Conservation (phyloP, 2,329 filamentous ascomycete genomes). For the Verticillium tricorpus region DNA sequence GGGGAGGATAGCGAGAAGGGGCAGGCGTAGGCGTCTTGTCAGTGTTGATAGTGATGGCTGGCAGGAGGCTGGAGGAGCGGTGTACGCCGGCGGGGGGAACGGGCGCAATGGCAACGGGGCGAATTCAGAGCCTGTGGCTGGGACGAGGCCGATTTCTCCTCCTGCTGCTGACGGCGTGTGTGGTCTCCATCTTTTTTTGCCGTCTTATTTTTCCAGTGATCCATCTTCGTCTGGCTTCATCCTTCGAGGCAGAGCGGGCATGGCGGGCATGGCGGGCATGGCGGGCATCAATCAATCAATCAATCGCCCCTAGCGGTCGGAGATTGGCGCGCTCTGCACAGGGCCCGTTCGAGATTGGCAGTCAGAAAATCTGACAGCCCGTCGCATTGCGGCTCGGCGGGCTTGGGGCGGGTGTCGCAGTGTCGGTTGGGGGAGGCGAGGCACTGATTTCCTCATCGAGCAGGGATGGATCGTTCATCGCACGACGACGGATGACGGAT, state of each 20-base stretch:
- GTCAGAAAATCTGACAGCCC: neutral
- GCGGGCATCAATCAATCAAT: neutral
- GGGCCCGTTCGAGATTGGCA: neutral
- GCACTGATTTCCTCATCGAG: neutral
- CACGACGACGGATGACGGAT: neutral
- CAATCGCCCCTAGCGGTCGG: neutral
- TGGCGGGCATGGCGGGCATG: neutral
- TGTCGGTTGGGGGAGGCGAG: neutral
- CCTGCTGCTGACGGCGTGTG: no score
- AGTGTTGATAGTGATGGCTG: neutral
- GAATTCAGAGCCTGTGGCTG: no score
- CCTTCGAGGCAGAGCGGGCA: neutral
- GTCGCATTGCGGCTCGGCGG: neutral
- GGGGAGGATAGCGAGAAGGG: constrained; percentile 28
- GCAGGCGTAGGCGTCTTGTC: neutral
- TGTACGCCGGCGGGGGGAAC: no score
- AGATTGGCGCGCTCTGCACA: neutral
- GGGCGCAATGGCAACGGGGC: no score
- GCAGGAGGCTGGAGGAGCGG: neutral
- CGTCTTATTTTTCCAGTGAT: neutral
- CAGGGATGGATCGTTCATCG: neutral
- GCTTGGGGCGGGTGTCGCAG: neutral
- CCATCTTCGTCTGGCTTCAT: neutral
- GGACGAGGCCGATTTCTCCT: no score
- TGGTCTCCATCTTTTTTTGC: neutral